phyloP scores from a whole-genome alignment of 2,329 filamentous ascomycete species.

The Apiospora saccharicola region DNA sequence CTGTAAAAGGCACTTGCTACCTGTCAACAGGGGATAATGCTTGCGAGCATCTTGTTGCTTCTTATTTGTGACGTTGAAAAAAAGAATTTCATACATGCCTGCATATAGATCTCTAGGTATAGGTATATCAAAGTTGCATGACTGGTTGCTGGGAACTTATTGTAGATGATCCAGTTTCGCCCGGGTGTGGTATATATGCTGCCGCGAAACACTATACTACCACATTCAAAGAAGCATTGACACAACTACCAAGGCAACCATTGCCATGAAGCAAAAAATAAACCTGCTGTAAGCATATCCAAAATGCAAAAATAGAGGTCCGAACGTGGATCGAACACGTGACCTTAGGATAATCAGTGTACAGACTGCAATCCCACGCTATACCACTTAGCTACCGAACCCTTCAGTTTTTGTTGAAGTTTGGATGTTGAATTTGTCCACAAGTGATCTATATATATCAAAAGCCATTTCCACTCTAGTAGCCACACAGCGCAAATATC shows the following conservation, averaged over 20 bases:
- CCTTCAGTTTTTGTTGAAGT: neutral
- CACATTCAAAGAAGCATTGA: neutral
- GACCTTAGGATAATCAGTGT: conserved; percentile 16
- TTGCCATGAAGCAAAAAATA: neutral
- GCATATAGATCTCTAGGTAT: neutral
- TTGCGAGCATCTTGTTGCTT: neutral
- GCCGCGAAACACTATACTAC: neutral
- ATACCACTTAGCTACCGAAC: conserved; percentile 20
- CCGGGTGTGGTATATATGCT: neutral
- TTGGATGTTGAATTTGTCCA: too few relatives aligned
- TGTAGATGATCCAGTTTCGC: neutral
- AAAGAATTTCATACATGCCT: neutral
- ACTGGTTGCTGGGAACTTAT: neutral
- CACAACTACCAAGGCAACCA: neutral
- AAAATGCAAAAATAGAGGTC: neutral
- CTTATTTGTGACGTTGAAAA: neutral
- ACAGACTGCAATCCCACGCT: conserved; percentile 17
- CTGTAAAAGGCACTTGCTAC: neutral
- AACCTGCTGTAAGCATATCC: too few relatives aligned
- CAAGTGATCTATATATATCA: too few relatives aligned
- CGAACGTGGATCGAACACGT: conserved; percentile 20
- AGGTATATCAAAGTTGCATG: neutral
- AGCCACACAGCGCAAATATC: too few relatives aligned
- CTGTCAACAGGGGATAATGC: neutral
- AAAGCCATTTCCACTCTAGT: too few relatives aligned